phyloP scores from a whole-genome alignment of 192 early-diverging fungal species.

The Linnemannia elongata region DNA sequence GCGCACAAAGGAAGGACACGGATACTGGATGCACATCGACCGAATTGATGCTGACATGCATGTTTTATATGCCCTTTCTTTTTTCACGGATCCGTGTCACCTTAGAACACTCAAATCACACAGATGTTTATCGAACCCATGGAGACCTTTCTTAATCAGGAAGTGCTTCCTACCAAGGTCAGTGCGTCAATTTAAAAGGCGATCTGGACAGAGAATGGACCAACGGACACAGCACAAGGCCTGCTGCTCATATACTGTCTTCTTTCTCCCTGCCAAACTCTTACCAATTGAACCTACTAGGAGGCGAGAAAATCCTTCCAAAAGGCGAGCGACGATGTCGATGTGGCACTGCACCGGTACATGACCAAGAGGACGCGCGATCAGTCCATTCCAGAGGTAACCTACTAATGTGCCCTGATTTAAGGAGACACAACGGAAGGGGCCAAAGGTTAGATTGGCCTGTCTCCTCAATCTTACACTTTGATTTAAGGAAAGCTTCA shows the following conservation, averaged over 20 bases:
- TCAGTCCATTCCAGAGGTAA: slow-evolving; percentile 69
- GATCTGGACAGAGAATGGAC: not conserved
- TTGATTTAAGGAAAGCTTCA: not conserved
- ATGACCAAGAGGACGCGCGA: slow-evolving; percentile 74
- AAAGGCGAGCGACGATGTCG: slow-evolving; percentile 71
- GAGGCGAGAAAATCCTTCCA: slow-evolving; percentile 73
- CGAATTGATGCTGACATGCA: not conserved
- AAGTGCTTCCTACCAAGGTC: slow-evolving; percentile 69
- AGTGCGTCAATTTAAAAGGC: not conserved
- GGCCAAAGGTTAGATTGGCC: not conserved
- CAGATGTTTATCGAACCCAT: slow-evolving; percentile 80
- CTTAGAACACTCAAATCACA: slow-evolving; percentile 72
- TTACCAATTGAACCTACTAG: slow-evolving; percentile 31
- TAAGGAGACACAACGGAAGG: slow-evolving; percentile 17
- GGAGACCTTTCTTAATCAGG: slow-evolving; percentile 71
- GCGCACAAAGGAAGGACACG: not conserved
- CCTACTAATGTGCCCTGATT: slow-evolving; percentile 33
- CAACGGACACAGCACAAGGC: not conserved
- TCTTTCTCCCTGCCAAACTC: not conserved
- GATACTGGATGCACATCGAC: not conserved
- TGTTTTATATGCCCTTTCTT: not conserved
- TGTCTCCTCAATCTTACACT: too few species aligned
- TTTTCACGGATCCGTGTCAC: slow-evolving; percentile 7
- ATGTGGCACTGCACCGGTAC: slow-evolving; percentile 68
- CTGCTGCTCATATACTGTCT: not conserved